Evolutionary conservation across 2,329 filamentous ascomycete species (phyloP).

Genomic region (Colletotrichum coccodes): DNA sequence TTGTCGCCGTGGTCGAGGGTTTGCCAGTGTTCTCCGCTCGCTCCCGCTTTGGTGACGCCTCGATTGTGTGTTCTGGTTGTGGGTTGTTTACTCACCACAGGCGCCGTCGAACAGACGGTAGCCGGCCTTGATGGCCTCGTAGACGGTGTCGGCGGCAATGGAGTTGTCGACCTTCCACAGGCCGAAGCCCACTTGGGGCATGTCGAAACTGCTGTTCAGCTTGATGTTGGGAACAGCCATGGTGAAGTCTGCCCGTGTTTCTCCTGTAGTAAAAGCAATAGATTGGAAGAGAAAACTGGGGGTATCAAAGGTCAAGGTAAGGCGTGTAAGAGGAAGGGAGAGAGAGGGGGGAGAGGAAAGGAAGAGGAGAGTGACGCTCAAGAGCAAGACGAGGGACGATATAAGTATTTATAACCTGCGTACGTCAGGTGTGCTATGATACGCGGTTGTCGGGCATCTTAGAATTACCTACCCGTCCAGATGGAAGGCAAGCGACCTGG

Average conservation of each 20-base stretch:
- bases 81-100: slow-evolving; percentile 57
- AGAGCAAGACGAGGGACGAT: background rate
- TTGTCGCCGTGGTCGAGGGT: background rate
- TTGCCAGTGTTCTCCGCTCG: background rate
- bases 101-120: slow-evolving; percentile 71
- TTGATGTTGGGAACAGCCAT: slow-evolving; percentile 61
- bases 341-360: background rate
- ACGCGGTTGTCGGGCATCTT: slow-evolving; percentile 7
- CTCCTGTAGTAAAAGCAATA: background rate
- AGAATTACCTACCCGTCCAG: background rate
- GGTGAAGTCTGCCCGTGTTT: slow-evolving; percentile 8
- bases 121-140: slow-evolving; percentile 75
- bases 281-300: background rate
- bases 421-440: slow-evolving; percentile 6
- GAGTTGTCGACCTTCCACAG: slow-evolving; percentile 87
- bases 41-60: background rate
- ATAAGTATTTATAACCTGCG: slow-evolving; percentile 24
- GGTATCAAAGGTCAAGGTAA: slow-evolving; percentile 10
- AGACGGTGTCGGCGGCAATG: slow-evolving; percentile 79
- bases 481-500: background rate
- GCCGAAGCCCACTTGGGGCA: slow-evolving; percentile 81
- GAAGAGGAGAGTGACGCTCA: background rate
- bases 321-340: slow-evolving; percentile 10
- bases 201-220: slow-evolving; percentile 73
- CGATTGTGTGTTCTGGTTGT: background rate